Percentiles rank a stretch among this genome's conserved stretches.
These are phyloP conservation scores for Furcasterigmium sp. DNA, from an alignment of 2,329 filamentous ascomycete species.

Conservation along the genomic window DNA sequence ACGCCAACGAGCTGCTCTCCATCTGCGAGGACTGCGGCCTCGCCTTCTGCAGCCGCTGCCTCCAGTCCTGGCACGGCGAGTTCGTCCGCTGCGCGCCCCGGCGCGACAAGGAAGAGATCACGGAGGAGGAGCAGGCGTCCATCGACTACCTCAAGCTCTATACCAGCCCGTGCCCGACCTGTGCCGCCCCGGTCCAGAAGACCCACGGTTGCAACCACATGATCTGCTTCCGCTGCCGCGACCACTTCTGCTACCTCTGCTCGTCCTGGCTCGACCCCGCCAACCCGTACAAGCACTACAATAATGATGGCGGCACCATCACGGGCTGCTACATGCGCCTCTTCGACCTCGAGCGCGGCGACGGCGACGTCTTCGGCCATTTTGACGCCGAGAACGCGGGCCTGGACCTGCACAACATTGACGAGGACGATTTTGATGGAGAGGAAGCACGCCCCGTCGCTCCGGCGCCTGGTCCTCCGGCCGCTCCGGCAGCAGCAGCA, in stretches of 20 bases:
- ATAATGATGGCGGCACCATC: conserved; percentile 46
- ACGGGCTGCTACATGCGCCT: conserved; percentile 77
- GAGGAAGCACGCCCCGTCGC: no score
- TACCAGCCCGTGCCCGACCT: conserved; percentile 86
- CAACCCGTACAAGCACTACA: conserved; percentile 89
- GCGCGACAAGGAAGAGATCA: conserved; percentile 63
- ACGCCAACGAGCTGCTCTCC: conserved; percentile 59
- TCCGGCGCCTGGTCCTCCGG: no score
- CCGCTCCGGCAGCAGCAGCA: no score
- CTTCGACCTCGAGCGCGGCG: conserved; percentile 85
- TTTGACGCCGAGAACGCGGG: conserved; percentile 30
- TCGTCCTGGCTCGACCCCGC: conserved; percentile 74
- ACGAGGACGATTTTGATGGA: conserved; percentile 5
- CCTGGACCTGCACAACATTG: conserved; percentile 6
- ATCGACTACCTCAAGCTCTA: conserved; percentile 77
- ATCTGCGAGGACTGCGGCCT: conserved; percentile 87
- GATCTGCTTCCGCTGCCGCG: conserved; percentile 83
- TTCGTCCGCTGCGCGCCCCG: conserved; percentile 65
- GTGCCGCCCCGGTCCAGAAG: conserved; percentile 80
- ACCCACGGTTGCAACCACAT: conserved; percentile 95
- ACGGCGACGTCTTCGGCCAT: conserved; percentile 51
- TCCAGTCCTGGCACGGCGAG: conserved; percentile 88
- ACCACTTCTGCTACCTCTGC: conserved; percentile 95
- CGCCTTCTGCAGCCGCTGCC: conserved; percentile 73
- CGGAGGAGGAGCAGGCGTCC: conserved; percentile 79